phyloP scores from a whole-genome alignment of 2,329 filamentous ascomycete species.

The Metarhizium album region DNA sequence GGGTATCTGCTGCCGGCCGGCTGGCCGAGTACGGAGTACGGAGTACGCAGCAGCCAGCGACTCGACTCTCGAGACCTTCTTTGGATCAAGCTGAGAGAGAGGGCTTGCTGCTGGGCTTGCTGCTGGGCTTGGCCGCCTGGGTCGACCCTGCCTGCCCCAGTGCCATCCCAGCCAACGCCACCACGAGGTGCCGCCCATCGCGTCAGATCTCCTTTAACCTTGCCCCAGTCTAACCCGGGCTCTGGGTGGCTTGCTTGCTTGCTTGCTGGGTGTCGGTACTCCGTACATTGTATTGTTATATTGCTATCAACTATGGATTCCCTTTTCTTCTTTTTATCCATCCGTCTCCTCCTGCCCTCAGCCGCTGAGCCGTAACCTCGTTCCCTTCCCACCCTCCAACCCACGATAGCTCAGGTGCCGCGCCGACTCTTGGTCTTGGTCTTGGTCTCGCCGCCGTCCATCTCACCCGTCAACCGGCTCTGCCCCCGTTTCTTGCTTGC shows the following conservation, averaged over 20 bases:
- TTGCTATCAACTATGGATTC: constrained; percentile 9
- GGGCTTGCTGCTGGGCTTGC: background rate
- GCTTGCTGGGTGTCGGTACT: constrained; percentile 8
- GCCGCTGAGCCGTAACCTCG: background rate
- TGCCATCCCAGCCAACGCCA: constrained; percentile 19
- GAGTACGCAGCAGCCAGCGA: too few relatives aligned
- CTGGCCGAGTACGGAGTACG: too few relatives aligned
- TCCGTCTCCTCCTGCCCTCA: background rate
- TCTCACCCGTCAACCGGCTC: background rate
- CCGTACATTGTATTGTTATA: constrained; percentile 7
- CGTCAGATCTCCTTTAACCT: constrained; percentile 22
- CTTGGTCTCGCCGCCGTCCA: constrained; percentile 6
- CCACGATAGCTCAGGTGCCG: background rate
- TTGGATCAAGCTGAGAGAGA: constrained; percentile 1
- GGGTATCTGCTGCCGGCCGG: too few relatives aligned
- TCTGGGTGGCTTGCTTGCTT: constrained; percentile 9
- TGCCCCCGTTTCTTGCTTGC: constrained; percentile 3
- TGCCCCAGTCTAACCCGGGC: constrained; percentile 10
- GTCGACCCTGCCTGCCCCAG: constrained; percentile 4
- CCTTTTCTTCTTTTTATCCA: constrained; percentile 3
- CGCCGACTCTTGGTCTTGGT: constrained; percentile 5
- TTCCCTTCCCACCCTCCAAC: background rate
- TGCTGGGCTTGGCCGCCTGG: constrained; percentile 1
- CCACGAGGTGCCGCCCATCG: constrained; percentile 22
- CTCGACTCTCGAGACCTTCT: too few relatives aligned